Percentiles rank a stretch among this genome's conserved stretches.
phyloP scores from a whole-genome alignment of 2,329 filamentous ascomycete genomes.

The Celoporthe dispersa region DNA sequence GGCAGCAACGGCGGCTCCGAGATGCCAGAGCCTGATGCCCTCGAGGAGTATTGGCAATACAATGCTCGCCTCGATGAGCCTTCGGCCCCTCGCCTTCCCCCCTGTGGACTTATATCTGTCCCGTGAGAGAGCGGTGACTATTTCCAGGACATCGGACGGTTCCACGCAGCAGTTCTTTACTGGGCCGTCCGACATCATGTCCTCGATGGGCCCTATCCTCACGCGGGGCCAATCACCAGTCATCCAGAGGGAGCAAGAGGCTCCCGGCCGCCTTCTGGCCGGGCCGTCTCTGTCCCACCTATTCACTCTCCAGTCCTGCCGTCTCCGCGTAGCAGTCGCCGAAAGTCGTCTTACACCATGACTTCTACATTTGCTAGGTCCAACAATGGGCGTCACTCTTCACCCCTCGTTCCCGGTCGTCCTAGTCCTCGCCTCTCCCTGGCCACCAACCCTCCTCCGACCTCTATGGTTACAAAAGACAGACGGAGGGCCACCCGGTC shows the following conservation, averaged over 20 bases:
- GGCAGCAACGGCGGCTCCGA: constrained; percentile 44
- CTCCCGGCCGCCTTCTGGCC: constrained; percentile 53
- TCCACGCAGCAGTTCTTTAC: constrained; percentile 48
- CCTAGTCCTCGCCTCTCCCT: constrained; percentile 38
- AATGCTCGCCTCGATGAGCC: constrained; percentile 66
- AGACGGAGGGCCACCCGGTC: constrained; percentile 61
- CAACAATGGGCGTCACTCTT: constrained; percentile 43
- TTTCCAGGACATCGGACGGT: constrained; percentile 45
- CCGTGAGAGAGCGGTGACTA: constrained; percentile 31
- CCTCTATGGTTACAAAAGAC: constrained; percentile 34
- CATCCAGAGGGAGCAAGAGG: constrained; percentile 43
- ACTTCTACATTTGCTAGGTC: constrained; percentile 12
- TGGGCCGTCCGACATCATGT: constrained; percentile 37
- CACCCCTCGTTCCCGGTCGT: constrained; percentile 40
- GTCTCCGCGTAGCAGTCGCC: constrained; percentile 36
- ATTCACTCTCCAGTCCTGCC: constrained; percentile 39
- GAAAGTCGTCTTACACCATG: constrained; percentile 16
- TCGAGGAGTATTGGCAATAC: constrained; percentile 71
- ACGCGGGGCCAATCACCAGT: constrained; percentile 47
- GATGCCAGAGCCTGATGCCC: constrained; percentile 64
- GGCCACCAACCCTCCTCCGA: constrained; percentile 43
- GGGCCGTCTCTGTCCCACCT: constrained; percentile 58
- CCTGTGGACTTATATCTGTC: constrained; percentile 47
- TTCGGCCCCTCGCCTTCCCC: constrained; percentile 48
- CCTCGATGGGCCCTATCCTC: constrained; percentile 37